Base-by-base conservation (phyloP, 768 basidiomycete genomes). In the Mycena amicta region DNA sequence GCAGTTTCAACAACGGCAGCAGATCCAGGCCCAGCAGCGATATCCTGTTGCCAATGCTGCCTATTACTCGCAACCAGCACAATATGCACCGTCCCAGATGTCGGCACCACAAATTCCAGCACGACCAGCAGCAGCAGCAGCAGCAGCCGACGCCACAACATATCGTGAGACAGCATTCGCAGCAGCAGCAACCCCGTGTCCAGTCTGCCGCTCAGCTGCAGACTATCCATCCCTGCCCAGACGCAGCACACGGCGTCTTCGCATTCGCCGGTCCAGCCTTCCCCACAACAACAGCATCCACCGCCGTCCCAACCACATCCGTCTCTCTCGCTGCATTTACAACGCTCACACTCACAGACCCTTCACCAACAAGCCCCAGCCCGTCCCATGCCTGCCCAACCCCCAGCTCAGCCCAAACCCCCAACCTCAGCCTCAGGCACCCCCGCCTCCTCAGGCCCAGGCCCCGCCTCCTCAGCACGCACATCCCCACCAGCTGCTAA, bases 1-100 rank as follows among this genome's bases (percentile, higher is more conserved):
- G 30, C 74, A 68, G 4, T 67, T 70, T 20, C 72, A 69, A 52
- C 51, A 58, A 15, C 67, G 67, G 23, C 68, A 62, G 15, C 74
- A 71, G 26, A 20, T 23, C 16, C 47, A 52, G 50, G 27, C 41
- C 26, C 50, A 51, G 16, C 57, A 59, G 16, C 53, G 39, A 15
- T 18, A 31, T 16, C 3, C 31, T 28, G 50, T 23, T 29, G 28
- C 50, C 40, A 55, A 61, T n/a, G n/a, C n/a, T n/a, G n/a, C n/a
- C n/a, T n/a, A n/a, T n/a, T 58, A 54, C 41, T 52, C 61, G 2
- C 54, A 45, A 3, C 59, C 52, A 22, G 56, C 49, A 4, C 57
- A 59, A 31, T 50, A 33, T 22, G 46, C 31, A 8, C n/a, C n/a
- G n/a, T n/a, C n/a, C n/a, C n/a, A n/a, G n/a, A n/a, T n/a, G n/a